These are phyloP conservation scores for Coemansia javaensis DNA, from an alignment of 192 early-diverging fungal species.

Conservation along the genomic window DNA sequence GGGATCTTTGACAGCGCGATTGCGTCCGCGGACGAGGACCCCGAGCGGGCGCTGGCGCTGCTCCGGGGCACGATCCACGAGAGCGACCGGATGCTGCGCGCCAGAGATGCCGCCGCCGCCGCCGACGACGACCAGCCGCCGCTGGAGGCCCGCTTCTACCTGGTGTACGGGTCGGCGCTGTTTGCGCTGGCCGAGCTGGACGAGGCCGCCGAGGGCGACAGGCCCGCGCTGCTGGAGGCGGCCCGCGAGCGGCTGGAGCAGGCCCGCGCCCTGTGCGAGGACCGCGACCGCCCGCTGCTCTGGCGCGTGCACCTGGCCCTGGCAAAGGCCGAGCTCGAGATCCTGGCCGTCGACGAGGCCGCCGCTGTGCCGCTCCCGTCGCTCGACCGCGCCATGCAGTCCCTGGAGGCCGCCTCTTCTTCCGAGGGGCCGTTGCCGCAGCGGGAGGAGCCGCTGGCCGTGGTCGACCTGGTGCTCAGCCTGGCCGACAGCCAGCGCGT, in stretches of 20 bases:
- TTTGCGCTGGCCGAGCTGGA: slow-evolving; percentile 43
- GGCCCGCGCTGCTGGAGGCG: slow-evolving; percentile 25
- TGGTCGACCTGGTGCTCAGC: slow-evolving; percentile 25
- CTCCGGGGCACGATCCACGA: slow-evolving; percentile 59
- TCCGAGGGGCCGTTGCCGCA: background rate
- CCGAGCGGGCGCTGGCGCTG: slow-evolving; percentile 38
- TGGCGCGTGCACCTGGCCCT: slow-evolving; percentile 25
- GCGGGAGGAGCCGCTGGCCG: slow-evolving; percentile 8
- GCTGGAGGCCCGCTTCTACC: slow-evolving; percentile 51
- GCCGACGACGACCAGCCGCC: slow-evolving; percentile 3
- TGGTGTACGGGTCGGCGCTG: slow-evolving; percentile 55
- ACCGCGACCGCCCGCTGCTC: slow-evolving; percentile 1
- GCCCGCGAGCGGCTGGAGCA: slow-evolving; percentile 27
- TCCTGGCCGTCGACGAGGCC: slow-evolving; percentile 2
- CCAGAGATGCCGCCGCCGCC: no score
- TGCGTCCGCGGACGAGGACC: slow-evolving; percentile 4
- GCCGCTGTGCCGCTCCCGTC: slow-evolving; percentile 1
- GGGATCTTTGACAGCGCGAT: slow-evolving; percentile 52
- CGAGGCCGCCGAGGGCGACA: slow-evolving; percentile 21
- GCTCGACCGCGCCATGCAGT: slow-evolving; percentile 3
- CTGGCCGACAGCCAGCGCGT: slow-evolving; percentile 35
- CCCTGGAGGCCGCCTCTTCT: no score
- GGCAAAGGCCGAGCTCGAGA: slow-evolving; percentile 26
- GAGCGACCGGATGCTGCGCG: slow-evolving; percentile 55
- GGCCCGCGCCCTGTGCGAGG: slow-evolving; percentile 13